Conservation (phyloP, 331 rosid genomes). For the Spiraea crenata region DNA sequence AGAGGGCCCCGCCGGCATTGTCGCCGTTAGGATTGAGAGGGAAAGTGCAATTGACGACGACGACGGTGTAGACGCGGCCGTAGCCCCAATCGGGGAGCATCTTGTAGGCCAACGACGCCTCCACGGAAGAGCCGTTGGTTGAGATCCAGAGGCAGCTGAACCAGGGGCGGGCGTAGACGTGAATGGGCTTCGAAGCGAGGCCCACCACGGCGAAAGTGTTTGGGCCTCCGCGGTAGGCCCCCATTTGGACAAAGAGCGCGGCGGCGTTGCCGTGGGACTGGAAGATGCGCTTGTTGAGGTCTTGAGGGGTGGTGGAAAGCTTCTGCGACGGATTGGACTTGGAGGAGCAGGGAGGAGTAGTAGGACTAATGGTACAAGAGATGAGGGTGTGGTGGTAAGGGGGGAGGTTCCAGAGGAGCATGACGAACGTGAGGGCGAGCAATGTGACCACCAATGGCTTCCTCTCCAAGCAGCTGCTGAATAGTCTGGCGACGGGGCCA, state of each 20-base stretch:
- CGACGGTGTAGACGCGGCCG: conserved; percentile 45
- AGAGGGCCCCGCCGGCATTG: conserved; percentile 37
- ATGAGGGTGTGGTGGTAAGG: conserved; percentile 40
- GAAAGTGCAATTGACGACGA: conserved; percentile 43
- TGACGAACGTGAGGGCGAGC: conserved; percentile 30
- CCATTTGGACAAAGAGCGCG: conserved; percentile 39
- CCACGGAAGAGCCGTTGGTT: conserved; percentile 30
- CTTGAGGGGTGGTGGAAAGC: conserved; percentile 14
- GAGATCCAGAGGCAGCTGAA: conserved; percentile 46
- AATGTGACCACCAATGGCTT: conserved; percentile 30
- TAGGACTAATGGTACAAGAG: conserved; percentile 26
- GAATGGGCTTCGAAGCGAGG: conserved; percentile 43
- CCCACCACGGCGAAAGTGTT: conserved; percentile 36
- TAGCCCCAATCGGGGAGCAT: conserved; percentile 51
- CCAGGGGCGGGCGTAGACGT: conserved; percentile 43
- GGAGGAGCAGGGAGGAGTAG: background rate
- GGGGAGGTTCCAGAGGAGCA: conserved; percentile 41
- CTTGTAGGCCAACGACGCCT: conserved; percentile 30
- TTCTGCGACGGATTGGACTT: conserved; percentile 20
- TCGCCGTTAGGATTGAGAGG: conserved; percentile 30
- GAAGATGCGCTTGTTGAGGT: conserved; percentile 31
- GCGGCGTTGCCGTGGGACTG: conserved; percentile 38
- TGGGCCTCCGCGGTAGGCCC: conserved; percentile 40
- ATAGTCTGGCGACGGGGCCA: conserved; percentile 8
- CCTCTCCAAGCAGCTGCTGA: conserved; percentile 25